These are phyloP conservation scores for Jaltomata sinuosa DNA, from an alignment of 257 asterid species.

Conservation along the genomic window DNA sequence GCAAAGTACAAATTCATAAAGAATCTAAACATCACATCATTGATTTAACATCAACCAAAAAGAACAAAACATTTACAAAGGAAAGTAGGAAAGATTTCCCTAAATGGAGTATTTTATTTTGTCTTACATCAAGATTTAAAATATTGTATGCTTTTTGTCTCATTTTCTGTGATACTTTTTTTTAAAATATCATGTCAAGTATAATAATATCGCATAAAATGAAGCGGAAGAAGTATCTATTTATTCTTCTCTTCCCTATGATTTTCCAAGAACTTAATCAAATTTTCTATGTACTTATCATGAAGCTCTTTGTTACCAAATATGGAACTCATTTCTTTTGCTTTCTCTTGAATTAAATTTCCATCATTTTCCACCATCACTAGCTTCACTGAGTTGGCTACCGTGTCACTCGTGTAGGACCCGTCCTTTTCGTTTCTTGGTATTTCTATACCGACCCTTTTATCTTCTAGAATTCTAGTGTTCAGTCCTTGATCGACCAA, in stretches of 20 bases:
- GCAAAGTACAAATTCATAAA: background rate
- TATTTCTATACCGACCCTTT: slow-evolving; percentile 59
- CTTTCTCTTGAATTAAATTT: slow-evolving; percentile 32
- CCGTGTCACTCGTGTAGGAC: slow-evolving; percentile 33
- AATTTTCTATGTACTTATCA: background rate
- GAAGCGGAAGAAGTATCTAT: too few relatives aligned
- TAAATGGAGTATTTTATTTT: background rate
- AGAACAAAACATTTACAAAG: background rate
- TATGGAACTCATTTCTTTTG: slow-evolving; percentile 32
- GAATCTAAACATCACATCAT: background rate
- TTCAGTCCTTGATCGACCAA: slow-evolving; percentile 80
- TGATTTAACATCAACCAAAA: background rate
- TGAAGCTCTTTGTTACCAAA: slow-evolving; percentile 21
- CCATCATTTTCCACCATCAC: slow-evolving; percentile 49
- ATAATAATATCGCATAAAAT: too few relatives aligned
- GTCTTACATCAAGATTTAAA: background rate
- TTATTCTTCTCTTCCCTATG: background rate
- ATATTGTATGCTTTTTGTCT: too few relatives aligned
- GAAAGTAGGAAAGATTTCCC: background rate
- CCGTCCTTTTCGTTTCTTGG: slow-evolving; percentile 45
- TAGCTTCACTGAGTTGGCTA: slow-evolving; percentile 41
- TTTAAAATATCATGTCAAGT: too few relatives aligned
- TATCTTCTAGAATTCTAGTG: slow-evolving; percentile 55
- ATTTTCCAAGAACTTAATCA: background rate
- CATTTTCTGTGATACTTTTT: too few relatives aligned